Evolutionary conservation across 495 filamentous ascomycete genomes (phyloP).

Genomic region (Aspergillus cavernicola): DNA sequence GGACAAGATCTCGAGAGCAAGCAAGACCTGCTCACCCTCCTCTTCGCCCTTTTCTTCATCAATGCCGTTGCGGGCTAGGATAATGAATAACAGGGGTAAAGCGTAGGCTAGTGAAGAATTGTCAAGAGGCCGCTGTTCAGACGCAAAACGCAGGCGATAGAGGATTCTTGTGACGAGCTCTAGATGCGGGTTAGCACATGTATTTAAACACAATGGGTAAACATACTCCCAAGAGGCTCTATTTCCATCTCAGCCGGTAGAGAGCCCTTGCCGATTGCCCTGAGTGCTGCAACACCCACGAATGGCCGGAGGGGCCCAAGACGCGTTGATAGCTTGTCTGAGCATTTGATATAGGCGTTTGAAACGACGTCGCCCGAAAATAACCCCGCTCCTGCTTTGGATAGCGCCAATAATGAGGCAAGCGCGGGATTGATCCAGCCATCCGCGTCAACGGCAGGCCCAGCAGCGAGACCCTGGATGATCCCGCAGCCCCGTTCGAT

Average conservation of each 20-base stretch:
- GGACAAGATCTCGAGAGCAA: conserved; percentile 85
- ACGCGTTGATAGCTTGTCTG: conserved; percentile 69
- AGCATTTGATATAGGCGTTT: conserved; percentile 69
- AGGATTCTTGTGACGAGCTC: conserved; percentile 85
- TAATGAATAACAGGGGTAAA: conserved; percentile 71
- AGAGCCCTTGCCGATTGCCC: conserved; percentile 68
- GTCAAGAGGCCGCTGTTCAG: conserved; percentile 90
- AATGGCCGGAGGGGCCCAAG: conserved; percentile 74
- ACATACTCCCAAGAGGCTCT: conserved; percentile 66
- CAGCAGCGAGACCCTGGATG: conserved; percentile 73
- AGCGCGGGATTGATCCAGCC: conserved; percentile 83
- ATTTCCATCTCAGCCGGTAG: conserved; percentile 66
- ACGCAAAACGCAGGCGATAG: conserved; percentile 83
- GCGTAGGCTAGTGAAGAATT: conserved; percentile 79
- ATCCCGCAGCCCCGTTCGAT: conserved; percentile 80
- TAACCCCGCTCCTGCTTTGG: conserved; percentile 74
- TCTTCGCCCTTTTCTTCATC: conserved; percentile 59
- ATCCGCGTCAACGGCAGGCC: conserved; percentile 77
- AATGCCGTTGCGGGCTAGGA: conserved; percentile 75
- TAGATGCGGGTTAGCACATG: conserved; percentile 14
- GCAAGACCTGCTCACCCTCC: conserved; percentile 82
- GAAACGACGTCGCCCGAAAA: conserved; percentile 78
- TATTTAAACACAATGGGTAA: not conserved
- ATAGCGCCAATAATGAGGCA: conserved; percentile 61
- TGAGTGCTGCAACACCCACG: conserved; percentile 80